Percentiles rank a stretch among this genome's conserved stretches.
phyloP scores from a whole-genome alignment of 768 basidiomycete species.

The Hortiboletus campestris region DNA sequence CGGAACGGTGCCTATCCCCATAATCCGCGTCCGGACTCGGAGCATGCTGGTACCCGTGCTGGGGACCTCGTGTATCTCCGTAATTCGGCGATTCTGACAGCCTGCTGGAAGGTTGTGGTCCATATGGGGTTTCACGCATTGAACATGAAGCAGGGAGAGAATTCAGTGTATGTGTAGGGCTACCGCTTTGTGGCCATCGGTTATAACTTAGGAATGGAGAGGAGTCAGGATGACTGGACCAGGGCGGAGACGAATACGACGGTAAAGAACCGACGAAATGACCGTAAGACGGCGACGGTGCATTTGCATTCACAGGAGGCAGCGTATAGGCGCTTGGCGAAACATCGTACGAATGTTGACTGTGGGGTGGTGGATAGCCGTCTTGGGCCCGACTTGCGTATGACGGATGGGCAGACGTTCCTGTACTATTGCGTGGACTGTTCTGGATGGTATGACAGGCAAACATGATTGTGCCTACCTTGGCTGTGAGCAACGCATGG shows the following conservation, averaged over 20 bases:
- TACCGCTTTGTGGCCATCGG: conserved; percentile 28
- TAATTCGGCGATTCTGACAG: conserved; percentile 36
- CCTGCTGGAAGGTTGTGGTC: conserved; percentile 35
- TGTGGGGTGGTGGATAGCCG: conserved; percentile 22
- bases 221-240: conserved; percentile 29
- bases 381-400: conserved; percentile 29
- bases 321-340: conserved; percentile 30
- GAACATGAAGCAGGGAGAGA: conserved; percentile 27
- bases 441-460: conserved; percentile 38
- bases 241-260: conserved; percentile 28
- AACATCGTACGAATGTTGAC: conserved; percentile 29
- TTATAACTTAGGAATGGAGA: conserved; percentile 31
- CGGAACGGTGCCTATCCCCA: conserved; percentile 34
- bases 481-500: conserved; percentile 28
- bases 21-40: conserved; percentile 40
- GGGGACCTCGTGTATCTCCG: conserved; percentile 26
- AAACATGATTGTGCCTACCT: conserved; percentile 38
- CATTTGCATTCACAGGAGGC: conserved; percentile 31
- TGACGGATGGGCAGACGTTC: conserved; percentile 22
- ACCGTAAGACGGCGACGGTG: conserved; percentile 27
- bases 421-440: conserved; percentile 19
- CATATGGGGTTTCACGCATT: conserved; percentile 31
- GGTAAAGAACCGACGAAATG: conserved; percentile 24
- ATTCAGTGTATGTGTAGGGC: conserved; percentile 28
- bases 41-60: conserved; percentile 39